Conservation (phyloP, 441 rosid species). For the Eutrema salsugineum region DNA sequence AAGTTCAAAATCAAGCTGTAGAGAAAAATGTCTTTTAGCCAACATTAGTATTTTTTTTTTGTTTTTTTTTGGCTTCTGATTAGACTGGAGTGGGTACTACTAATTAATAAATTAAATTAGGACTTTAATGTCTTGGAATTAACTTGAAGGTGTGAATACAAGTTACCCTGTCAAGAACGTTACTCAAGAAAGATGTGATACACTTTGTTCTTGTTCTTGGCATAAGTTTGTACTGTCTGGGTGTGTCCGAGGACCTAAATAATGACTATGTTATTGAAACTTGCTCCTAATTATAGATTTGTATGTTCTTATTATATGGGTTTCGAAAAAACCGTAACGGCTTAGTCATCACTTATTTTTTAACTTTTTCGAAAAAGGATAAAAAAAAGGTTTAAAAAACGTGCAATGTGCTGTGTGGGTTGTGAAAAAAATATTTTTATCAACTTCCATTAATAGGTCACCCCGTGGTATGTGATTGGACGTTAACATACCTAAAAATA, state of each 20-base stretch:
- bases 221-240: background rate
- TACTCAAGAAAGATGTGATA: constrained; percentile 4
- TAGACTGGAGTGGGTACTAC: background rate
- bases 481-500: constrained; percentile 2
- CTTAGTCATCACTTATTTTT: background rate
- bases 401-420: constrained; percentile 8
- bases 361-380: background rate
- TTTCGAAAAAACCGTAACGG: background rate
- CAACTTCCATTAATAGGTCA: constrained; percentile 29
- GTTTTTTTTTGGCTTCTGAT: background rate
- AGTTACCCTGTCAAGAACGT: background rate
- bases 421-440: constrained; percentile 35
- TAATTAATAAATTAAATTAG: constrained; percentile 1
- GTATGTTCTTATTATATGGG: background rate
- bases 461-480: constrained; percentile 24
- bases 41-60: background rate
- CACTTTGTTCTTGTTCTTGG: background rate
- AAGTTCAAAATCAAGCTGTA: background rate
- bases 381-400: constrained; percentile 5
- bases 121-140: background rate
- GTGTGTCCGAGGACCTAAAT: background rate
- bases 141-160: background rate
- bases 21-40: background rate
- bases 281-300: background rate
- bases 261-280: background rate